Conservation (phyloP, 1,139 yeast genomes). For the Kazachstania sp. region DNA sequence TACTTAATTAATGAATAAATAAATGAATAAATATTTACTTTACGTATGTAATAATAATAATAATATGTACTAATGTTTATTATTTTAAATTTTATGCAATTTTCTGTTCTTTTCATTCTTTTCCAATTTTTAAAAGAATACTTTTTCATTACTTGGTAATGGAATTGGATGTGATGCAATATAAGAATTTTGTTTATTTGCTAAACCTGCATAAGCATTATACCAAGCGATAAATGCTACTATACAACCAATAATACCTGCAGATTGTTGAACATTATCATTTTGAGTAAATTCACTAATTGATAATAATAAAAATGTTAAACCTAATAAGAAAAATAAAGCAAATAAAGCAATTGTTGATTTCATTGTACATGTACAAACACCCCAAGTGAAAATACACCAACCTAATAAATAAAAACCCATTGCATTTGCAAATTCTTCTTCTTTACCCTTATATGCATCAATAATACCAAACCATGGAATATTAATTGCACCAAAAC, state of each 20-base stretch:
- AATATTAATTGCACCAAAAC: conserved; percentile 62
- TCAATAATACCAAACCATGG: conserved; percentile 64
- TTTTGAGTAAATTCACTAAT: conserved; percentile 38
- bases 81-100: too few species aligned
- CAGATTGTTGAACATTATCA: conserved; percentile 46
- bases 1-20: too few species aligned
- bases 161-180: conserved; percentile 33
- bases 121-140: background rate
- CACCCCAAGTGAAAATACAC: conserved; percentile 68
- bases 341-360: conserved; percentile 71
- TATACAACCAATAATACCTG: conserved; percentile 69
- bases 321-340: conserved; percentile 53
- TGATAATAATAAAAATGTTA: conserved; percentile 55
- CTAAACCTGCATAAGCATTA: conserved; percentile 83
- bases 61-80: too few species aligned
- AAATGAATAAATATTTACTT: too few species aligned
- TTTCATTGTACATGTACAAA: conserved; percentile 60
- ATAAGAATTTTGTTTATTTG: conserved; percentile 63
- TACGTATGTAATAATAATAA: too few species aligned
- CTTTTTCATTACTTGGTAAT: conserved; percentile 17
- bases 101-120: background rate
- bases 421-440: conserved; percentile 45
- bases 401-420: conserved; percentile 74
- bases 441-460: conserved; percentile 34
- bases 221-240: conserved; percentile 81